Conservation (phyloP, 108 stramenopile genomes). For the Schizochytrium sp. region DNA sequence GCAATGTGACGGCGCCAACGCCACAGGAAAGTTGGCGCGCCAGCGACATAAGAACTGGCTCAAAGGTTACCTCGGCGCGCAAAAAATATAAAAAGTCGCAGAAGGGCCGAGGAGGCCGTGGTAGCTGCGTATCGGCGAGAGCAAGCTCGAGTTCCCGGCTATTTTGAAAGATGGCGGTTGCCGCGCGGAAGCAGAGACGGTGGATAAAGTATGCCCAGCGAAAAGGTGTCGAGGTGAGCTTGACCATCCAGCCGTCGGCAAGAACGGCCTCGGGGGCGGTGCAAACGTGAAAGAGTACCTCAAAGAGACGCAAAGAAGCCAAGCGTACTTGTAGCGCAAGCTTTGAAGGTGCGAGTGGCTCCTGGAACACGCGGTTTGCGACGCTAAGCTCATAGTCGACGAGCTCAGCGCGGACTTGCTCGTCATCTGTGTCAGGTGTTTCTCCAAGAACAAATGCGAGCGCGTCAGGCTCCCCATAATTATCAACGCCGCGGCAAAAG, state of each 20-base stretch:
- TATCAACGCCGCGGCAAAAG: background rate
- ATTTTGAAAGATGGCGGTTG: background rate
- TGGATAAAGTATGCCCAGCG: constrained; percentile 10
- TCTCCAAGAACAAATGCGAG: background rate
- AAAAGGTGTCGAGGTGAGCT: background rate
- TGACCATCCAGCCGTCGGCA: background rate
- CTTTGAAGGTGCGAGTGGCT: background rate
- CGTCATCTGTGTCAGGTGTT: background rate
- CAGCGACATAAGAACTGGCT: background rate
- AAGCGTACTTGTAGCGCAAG: background rate
- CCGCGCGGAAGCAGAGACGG: constrained; percentile 1
- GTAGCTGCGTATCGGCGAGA: background rate
- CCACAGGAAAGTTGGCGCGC: background rate
- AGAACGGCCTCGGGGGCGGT: background rate
- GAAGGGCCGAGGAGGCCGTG: background rate
- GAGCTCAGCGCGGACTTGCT: background rate
- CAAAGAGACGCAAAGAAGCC: background rate
- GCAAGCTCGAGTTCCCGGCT: background rate
- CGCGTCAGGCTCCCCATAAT: background rate
- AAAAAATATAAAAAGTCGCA: background rate
- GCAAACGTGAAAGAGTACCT: background rate
- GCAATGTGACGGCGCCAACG: background rate
- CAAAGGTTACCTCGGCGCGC: background rate
- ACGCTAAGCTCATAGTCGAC: background rate
- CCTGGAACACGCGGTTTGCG: background rate